A percentile compares a stretch with the other conserved stretches of the same genome.
Conservation (phyloP, 108 stramenopile species). For the Skeletonema potamos region DNA sequence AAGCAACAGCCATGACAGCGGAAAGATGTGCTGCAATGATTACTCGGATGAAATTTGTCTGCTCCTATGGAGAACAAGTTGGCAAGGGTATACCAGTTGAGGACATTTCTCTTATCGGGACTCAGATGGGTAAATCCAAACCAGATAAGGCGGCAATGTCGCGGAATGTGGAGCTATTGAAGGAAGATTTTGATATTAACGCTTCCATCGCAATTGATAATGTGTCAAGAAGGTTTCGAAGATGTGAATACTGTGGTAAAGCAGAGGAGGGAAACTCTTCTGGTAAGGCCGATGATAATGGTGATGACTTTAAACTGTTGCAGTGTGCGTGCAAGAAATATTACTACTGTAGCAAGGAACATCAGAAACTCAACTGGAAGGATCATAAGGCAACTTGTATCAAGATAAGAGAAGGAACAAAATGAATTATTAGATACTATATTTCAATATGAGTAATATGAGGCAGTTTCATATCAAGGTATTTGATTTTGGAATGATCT, state of each 20-base stretch:
- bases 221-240: not conserved
- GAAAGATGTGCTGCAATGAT: not conserved
- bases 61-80: not conserved
- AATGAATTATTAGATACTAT: too few relatives aligned
- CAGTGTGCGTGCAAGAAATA: not conserved
- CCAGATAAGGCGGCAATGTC: not conserved
- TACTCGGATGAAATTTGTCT: not conserved
- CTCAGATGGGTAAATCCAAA: not conserved
- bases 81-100: not conserved
- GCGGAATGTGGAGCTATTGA: not conserved
- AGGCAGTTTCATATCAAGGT: too few relatives aligned
- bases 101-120: not conserved
- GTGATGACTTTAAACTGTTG: not conserved
- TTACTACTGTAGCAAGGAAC: not conserved
- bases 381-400: not conserved
- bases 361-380: not conserved
- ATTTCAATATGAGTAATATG: too few relatives aligned
- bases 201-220: not conserved
- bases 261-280: too few relatives aligned
- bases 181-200: not conserved
- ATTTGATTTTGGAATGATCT: too few relatives aligned
- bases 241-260: not conserved
- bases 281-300: not conserved
- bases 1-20: not conserved
- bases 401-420: not conserved